Conservation (phyloP, 78 protist genomes). For the Bodo saltans region DNA sequence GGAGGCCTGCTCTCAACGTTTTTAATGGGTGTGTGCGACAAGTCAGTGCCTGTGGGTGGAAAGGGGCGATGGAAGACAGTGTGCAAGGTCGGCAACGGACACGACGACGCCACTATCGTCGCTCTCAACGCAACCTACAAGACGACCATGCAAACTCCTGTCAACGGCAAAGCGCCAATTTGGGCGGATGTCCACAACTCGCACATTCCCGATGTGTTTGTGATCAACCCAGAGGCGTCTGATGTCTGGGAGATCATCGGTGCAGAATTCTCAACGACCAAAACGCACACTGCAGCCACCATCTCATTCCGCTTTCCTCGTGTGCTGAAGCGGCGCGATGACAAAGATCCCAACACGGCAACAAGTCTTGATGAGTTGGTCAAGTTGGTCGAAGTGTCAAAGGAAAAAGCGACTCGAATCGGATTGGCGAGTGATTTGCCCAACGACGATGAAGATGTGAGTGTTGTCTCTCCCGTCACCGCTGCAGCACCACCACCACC, state of each 20-base stretch:
- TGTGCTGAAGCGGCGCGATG: constrained; percentile 40
- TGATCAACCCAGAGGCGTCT: constrained; percentile 50
- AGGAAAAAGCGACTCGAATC: background rate
- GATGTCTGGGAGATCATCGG: constrained; percentile 64
- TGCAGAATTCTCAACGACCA: constrained; percentile 58
- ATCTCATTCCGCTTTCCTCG: constrained; percentile 73
- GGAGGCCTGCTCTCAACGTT: constrained; percentile 61
- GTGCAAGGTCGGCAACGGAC: constrained; percentile 59
- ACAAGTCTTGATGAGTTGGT: constrained; percentile 9
- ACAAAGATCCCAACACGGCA: constrained; percentile 41
- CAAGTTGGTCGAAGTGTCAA: background rate
- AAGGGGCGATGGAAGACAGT: constrained; percentile 57
- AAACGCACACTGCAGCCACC: constrained; percentile 50
- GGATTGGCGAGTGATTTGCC: background rate
- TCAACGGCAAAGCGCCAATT: constrained; percentile 43
- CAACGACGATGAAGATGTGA: background rate
- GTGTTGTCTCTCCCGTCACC: background rate
- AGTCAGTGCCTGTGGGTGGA: background rate
- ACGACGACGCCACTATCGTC: constrained; percentile 42
- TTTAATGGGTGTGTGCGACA: constrained; percentile 61
- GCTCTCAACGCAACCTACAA: constrained; percentile 18
- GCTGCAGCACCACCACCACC: background rate
- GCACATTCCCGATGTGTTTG: constrained; percentile 57
- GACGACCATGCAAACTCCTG: constrained; percentile 32
- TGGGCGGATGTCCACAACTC: constrained; percentile 47